Base-by-base conservation (phyloP, 2,329 filamentous ascomycete genomes). In the Alternaria incomplexa region DNA sequence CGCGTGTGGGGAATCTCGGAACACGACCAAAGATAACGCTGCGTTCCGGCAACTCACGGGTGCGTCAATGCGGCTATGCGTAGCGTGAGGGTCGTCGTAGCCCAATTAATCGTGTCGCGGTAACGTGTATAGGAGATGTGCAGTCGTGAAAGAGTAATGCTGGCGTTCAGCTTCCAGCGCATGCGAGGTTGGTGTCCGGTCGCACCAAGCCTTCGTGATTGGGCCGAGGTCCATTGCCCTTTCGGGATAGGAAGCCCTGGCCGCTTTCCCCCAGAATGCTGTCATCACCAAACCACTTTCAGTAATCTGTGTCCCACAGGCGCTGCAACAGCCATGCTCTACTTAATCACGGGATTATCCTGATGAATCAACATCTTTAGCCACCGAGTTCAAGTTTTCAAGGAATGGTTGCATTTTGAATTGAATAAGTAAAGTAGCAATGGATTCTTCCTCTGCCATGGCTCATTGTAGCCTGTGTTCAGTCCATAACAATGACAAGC, bases 141-240 rank as follows among this genome's bases (percentile, higher is more conserved):
- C 23, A 13, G 48, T 40, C 20, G 48, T 40, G 48, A 25, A 22
- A 25, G 20, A 52, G 20, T 13, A 52, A 10, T 36, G 13, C 2
- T 8, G 11, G 7, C 43, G 22, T 47, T 17, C 17, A 51, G 44
- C 32, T 6, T 55, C n/a, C 58, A 45, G 30, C 58, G 36, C 60
- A 46, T 50, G 58, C 60, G 60, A 54, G 63, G 56, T 56, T 63
- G 67, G 65, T 63, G 45, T 55, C 43, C 36, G 54, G 48, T 40
- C 45, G 56, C 53, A 50, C 55, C 51, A 28, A 25, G 54, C 51
- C 23, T 25, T 45, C 52, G 63, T 63, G 60, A 57, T 60, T 64
- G 62, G 64, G 58, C 66, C 66, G 64, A 70, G 64, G 64, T 68
- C 56, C 51, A 58, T 62, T 63, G 59, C 65, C 65, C 44, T n/a